Base-by-base conservation (phyloP, 257 asterid genomes). In the Solanum pinnatisectum region DNA sequence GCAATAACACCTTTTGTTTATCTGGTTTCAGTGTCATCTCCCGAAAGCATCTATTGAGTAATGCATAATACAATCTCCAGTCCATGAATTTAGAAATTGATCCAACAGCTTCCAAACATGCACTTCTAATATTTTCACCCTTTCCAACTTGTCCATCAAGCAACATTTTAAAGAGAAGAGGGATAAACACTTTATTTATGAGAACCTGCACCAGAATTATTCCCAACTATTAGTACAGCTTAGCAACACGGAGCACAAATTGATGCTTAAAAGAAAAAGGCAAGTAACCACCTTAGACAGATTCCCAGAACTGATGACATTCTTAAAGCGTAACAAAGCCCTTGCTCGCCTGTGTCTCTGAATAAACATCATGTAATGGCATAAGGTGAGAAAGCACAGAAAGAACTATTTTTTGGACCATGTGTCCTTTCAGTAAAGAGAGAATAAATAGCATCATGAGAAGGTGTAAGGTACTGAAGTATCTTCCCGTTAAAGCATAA, bases 301-400 rank as follows among this genome's bases (percentile, higher is more conserved):
- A 91, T 84, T 90, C 81, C 92, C 94, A 13, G 93, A 92, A 86
- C 90, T 84, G 90, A 92, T 92, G 65, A 87, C 88, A 87, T 84
- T 93, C 86, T 88, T 87, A 92, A 94, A 94, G 87, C 98, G 98
- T 87, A 92, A 86, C 89, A 97, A 89, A 46, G 99, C 99, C 96
- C 93, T 96, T 8, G 99, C 98, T 90, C 96, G 93, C 92, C 96
- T 92, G 90, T 94, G 98, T 94, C 94, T 97, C 99, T 97, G 89
- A 90, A 93, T 76, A 85, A 84, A 92, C 87, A 42, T 74, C 1
- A 88, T 72, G 85, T 39, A 85, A 73, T 44, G 71, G 44, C 83
- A 89, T 81, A 42, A 83, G 73, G 82, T 71, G 86, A 83, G 84
- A 70, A 44, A 83, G 20, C 42, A 32, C 35, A n/a, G 5, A 68